Conservation (phyloP, 306 rosid species). For the Leucaena leucocephala region DNA sequence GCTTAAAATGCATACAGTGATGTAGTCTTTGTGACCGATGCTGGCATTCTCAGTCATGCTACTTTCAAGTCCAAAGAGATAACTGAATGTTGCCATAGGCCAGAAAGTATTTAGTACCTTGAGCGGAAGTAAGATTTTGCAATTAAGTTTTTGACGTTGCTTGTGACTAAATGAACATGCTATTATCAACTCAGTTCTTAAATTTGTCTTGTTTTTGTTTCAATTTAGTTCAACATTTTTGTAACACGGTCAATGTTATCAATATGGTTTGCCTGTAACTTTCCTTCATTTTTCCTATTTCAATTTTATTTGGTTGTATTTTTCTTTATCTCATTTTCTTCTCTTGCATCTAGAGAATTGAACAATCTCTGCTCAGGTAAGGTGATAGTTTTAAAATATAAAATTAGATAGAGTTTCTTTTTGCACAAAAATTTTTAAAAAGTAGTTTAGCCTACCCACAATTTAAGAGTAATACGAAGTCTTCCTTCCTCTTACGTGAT, state of each 20-base stretch:
- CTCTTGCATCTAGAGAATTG: neutral
- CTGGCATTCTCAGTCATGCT: neutral
- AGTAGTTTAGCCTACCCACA: no score
- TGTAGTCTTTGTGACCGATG: neutral
- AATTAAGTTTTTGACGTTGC: neutral
- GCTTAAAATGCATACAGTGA: conserved; percentile 34
- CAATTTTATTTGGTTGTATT: neutral
- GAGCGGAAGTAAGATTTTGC: conserved; percentile 1
- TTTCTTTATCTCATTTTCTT: neutral
- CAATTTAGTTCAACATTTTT: conserved; percentile 17
- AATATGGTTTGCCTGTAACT: neutral
- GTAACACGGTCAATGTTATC: neutral
- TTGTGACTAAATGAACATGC: neutral
- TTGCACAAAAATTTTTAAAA: no score
- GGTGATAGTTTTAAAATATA: neutral
- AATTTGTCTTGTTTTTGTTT: conserved; percentile 9
- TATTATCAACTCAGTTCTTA: neutral
- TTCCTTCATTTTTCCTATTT: neutral
- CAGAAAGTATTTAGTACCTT: conserved; percentile 16
- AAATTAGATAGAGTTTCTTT: neutral
- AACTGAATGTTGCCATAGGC: conserved; percentile 3
- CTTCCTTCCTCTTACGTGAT: no score
- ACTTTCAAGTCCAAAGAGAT: conserved; percentile 8
- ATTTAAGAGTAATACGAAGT: no score
- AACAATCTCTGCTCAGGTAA: neutral